phyloP scores from a whole-genome alignment of 331 rosid species.

The Cydonia oblonga region DNA sequence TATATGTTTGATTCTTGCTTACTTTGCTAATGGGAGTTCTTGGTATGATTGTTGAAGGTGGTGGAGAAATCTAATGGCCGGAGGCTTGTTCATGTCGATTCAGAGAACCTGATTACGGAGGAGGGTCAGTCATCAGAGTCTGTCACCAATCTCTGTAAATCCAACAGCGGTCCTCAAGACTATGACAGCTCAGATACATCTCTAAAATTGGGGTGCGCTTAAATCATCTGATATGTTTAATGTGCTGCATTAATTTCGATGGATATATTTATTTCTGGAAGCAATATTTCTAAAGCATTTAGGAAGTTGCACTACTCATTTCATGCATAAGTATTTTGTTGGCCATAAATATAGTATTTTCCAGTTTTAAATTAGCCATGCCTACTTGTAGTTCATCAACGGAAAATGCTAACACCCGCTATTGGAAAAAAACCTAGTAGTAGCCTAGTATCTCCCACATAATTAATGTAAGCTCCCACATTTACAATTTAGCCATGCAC shows the following conservation, averaged over 20 bases:
- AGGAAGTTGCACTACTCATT: too few species aligned
- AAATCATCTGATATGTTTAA: neutral
- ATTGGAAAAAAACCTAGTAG: too few species aligned
- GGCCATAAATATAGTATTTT: neutral
- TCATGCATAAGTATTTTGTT: neutral
- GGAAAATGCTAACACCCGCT: too few species aligned
- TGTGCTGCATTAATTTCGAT: neutral
- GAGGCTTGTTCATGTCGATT: slow-evolving; percentile 15
- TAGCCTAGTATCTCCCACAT: too few species aligned
- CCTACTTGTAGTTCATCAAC: too few species aligned
- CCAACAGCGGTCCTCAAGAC: slow-evolving; percentile 53
- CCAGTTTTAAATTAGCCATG: neutral
- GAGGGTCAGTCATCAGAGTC: slow-evolving; percentile 91
- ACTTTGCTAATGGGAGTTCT: neutral
- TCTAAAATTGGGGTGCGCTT: slow-evolving; percentile 71
- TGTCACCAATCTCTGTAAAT: slow-evolving; percentile 48
- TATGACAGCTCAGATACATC: slow-evolving; percentile 70
- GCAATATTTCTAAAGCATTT: too few species aligned
- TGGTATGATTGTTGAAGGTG: slow-evolving; percentile 27
- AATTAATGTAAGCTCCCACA: too few species aligned
- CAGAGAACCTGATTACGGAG: slow-evolving; percentile 32
- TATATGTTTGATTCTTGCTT: neutral
- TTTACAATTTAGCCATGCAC: too few species aligned
- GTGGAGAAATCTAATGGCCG: slow-evolving; percentile 18
- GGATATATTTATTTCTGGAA: too few species aligned